Base-by-base conservation (phyloP, 306 rosid species). In the Fagus sylvatica region DNA sequence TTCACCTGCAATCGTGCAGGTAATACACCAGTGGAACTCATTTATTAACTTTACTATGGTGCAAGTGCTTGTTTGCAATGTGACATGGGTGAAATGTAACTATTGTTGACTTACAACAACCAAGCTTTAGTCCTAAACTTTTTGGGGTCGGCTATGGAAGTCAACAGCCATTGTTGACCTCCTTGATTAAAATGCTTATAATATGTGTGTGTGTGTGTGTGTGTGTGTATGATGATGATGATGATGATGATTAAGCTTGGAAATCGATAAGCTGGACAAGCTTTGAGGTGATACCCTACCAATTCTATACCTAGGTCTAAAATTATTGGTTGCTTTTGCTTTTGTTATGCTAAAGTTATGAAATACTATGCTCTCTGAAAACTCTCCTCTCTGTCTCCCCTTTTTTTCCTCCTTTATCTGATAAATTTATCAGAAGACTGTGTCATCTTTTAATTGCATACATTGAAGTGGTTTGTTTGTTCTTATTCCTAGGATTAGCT, bases 1-100 rank as follows among this genome's bases (percentile, higher is more conserved):
- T 74, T 91, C 99, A 61, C 99, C 98, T 56, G 91, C 89, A 69
- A 91, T 96, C 43, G 97, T 93, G 84, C 98, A 96, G 97, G 99
- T 96, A 91, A 85, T 79, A 84, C 74, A 60, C 72, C 61, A 10
- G 36, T 53, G 69, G 39, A 53, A 61, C 57, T 69, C 15, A 22
- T 62, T 65, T 57, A 48, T 40, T 64, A 33, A 59, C 65, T 41
- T 70, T 13, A 9, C 40, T 17, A 3, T 36, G 19, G 22, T 65
- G 46, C 49, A 65, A 30, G 32, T 37, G 71, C 28, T 15, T 65
- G 6, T 65, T 57, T 57, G 64, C 64, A 57, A 22, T 59, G 37
- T 4, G 15, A 59, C 37, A 59, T 10, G 37, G 37, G 37, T 59
- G 65, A 16, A 53, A 22, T 22, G 28, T 22, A 22, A 22, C 28